phyloP scores from a whole-genome alignment of 257 asterid species.

The Schizonepeta tenuifolia region DNA sequence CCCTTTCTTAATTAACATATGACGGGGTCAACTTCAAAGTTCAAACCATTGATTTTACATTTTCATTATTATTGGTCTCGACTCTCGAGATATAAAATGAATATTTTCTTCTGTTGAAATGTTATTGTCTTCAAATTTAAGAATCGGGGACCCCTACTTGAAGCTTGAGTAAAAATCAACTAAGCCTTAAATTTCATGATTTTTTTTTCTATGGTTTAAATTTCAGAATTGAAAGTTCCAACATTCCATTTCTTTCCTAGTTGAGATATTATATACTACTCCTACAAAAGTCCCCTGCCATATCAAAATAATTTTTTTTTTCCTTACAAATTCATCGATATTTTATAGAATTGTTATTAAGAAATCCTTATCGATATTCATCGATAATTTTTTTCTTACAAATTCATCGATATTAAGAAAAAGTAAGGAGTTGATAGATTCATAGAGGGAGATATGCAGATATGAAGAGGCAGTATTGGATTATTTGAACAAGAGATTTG shows the following conservation, averaged over 20 bases:
- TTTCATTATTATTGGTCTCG: too few relatives aligned
- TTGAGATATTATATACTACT: not conserved
- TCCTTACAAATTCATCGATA: too few relatives aligned
- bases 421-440: too few relatives aligned
- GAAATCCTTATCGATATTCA: too few relatives aligned
- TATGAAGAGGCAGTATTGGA: too few relatives aligned
- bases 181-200: not conserved
- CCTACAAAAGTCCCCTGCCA: too few relatives aligned
- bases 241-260: not conserved
- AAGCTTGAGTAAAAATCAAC: not conserved
- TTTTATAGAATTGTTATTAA: too few relatives aligned
- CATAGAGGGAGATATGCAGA: too few relatives aligned
- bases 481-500: too few relatives aligned
- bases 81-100: not conserved
- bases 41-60: not conserved
- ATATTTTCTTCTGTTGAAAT: not conserved
- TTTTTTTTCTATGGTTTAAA: not conserved
- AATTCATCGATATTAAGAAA: too few relatives aligned
- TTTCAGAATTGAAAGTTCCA: not conserved
- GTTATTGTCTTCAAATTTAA: not conserved
- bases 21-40: not conserved
- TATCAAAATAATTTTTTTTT: too few relatives aligned
- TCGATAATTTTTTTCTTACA: too few relatives aligned
- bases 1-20: not conserved
- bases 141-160: not conserved